Evolutionary conservation across 2,329 filamentous ascomycete species (phyloP).

Genomic region (Rhytidhysteron rufulum): DNA sequence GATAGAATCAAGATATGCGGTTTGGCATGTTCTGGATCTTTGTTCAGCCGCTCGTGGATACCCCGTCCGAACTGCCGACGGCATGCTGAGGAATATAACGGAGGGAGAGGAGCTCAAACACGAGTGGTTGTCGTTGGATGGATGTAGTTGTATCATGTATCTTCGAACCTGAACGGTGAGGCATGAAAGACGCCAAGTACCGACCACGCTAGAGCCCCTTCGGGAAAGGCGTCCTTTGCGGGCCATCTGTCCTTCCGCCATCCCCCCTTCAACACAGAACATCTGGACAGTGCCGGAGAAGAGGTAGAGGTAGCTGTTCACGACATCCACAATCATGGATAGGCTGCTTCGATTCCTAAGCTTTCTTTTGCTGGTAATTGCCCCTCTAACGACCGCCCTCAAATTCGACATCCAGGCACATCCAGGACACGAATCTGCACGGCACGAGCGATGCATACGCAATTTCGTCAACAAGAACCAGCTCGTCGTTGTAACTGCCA

Average conservation of each 20-base stretch:
- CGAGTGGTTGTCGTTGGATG: too few species aligned
- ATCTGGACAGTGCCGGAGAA: too few species aligned
- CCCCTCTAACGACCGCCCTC: slow-evolving; percentile 59
- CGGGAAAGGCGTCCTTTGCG: slow-evolving; percentile 12
- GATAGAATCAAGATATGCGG: too few species aligned
- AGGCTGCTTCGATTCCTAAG: slow-evolving; percentile 29
- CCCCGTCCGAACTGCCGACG: too few species aligned
- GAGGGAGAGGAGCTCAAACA: too few species aligned
- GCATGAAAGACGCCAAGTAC: neutral
- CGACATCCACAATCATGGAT: slow-evolving; percentile 26
- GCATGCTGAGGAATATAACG: too few species aligned
- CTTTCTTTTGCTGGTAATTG: slow-evolving; percentile 32
- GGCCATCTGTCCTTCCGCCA: slow-evolving; percentile 31
- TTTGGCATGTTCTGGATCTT: too few species aligned
- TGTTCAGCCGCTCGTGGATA: too few species aligned
- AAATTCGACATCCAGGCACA: slow-evolving; percentile 89
- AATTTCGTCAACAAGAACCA: slow-evolving; percentile 94
- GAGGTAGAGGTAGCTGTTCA: slow-evolving; percentile 12
- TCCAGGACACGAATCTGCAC: slow-evolving; percentile 56
- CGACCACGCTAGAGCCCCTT: neutral
- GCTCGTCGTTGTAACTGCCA: slow-evolving; percentile 91
- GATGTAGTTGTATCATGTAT: too few species aligned
- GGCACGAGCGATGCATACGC: slow-evolving; percentile 83
- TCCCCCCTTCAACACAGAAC: slow-evolving; percentile 18
- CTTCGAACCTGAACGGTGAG: neutral